Evolutionary conservation across 352 stramenopile species (phyloP), one percentile per base, ranked within the genome.

Genomic region (Phytophthora kernoviae): DNA sequence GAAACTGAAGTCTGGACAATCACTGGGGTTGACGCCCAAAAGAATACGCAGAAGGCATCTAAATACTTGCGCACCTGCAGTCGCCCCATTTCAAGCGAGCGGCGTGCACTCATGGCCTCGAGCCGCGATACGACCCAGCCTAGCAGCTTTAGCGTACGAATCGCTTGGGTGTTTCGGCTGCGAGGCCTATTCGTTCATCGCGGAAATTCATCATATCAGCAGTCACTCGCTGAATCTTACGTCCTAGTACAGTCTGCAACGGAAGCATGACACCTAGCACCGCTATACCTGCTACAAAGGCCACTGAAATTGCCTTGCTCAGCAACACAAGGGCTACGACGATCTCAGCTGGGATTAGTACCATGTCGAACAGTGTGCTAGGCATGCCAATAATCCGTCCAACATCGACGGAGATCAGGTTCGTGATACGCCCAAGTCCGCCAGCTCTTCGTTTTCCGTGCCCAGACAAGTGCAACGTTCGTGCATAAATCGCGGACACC

Each of bases 1-100:
- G 44, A 97, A 7, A 96, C 90, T 0, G 81, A 81, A 0, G 90
- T 88, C 57, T 93, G 88, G 17, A 96, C 87, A 36, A 97, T 76
- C 32, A 96, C 84, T 7, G 90, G 89, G 2, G 87, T 96, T 2
- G 86, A 90, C 3, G 87, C 89, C 88, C 88, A 97, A 62, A 97
- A 94, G 54, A 96, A 96, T 2, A 96, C 90, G 52, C 90, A 97
- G 22, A 93, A 79, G 4, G 89, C 86, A 43, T 96, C 89, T 18
- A 97, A 51, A 48, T 95, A 96, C 70, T 97, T 96, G 54, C 90
- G 84, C 12, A 85, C 62, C 17, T 65, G 70, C 10, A 97, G 66
- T n/a, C 72, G 71, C 1, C 59, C 62, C 58, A 96, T 84, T 61
- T 97, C 90, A 1, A 81, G 74, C 10, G 51, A 56, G 22, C 90